These are phyloP conservation scores for Rhodotorula glutinis DNA, from an alignment of 1,284 basidiomycete species.

Conservation along the genomic window DNA sequence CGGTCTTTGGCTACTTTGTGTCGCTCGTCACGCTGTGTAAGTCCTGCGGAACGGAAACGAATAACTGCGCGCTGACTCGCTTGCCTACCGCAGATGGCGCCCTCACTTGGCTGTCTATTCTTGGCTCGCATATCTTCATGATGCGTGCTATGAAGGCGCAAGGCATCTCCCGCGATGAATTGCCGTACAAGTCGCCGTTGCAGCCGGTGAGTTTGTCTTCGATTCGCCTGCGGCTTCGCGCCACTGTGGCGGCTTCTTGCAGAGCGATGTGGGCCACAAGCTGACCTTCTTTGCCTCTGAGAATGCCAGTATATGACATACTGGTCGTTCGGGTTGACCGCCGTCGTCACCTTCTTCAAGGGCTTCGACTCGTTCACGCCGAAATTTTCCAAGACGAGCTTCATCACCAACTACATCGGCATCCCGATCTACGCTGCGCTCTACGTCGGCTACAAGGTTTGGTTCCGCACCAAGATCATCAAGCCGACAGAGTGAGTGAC, in stretches of 20 bases:
- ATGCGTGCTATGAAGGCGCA: slow-evolving; percentile 64
- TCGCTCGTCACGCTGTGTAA: slow-evolving; percentile 21
- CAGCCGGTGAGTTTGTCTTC: slow-evolving; percentile 56
- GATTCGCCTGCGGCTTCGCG: too few relatives aligned
- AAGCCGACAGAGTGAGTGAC: slow-evolving; percentile 49
- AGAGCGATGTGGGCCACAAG: background rate
- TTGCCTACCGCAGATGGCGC: slow-evolving; percentile 46
- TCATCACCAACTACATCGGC: slow-evolving; percentile 57
- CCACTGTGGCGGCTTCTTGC: too few relatives aligned
- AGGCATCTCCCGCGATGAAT: slow-evolving; percentile 60
- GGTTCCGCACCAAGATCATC: slow-evolving; percentile 55
- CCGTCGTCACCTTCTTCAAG: slow-evolving; percentile 64
- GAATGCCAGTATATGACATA: slow-evolving; percentile 47
- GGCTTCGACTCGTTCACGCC: slow-evolving; percentile 57
- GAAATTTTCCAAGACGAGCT: slow-evolving; percentile 53
- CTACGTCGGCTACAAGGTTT: slow-evolving; percentile 46
- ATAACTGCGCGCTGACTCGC: background rate
- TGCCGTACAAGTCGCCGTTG: slow-evolving; percentile 66
- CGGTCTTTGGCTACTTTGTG: slow-evolving; percentile 69
- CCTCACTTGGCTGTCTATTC: slow-evolving; percentile 58
- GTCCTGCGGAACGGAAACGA: background rate
- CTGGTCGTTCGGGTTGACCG: slow-evolving; percentile 53
- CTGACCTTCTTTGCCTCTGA: background rate
- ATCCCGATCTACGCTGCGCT: slow-evolving; percentile 48
- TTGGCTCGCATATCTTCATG: slow-evolving; percentile 65